Base-by-base conservation (phyloP, 2,329 filamentous ascomycete genomes). In the Cercospora beticola region DNA sequence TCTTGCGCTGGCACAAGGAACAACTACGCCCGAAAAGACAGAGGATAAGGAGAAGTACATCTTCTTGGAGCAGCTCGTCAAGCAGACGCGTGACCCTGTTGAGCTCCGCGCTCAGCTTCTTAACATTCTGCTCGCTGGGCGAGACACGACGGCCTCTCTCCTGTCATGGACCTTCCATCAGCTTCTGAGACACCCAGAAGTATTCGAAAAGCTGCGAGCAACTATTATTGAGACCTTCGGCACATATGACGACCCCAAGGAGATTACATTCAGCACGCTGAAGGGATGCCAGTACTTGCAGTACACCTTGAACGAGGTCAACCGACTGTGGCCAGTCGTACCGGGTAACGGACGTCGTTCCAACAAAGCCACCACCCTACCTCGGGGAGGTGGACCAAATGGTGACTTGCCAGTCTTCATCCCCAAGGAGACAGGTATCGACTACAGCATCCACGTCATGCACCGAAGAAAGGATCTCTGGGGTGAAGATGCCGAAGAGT, bases 301-400 rank as follows among this genome's bases (percentile, higher is more conserved):
- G 60, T 69, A 75, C 71, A 74, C 70, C 43, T 64, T 78, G 52
- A 91, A 87, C 77, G 93, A 75, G 54, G 74, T 73, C 0, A 85
- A 94, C 69, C 89, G 92, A 12, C 81, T 94, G n/a, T 94, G 93
- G 79, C 90, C 92, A 2, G 84, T 87, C 16, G 90, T 95, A 1
- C 92, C 92, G 1, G 92, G 91, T 82, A 94, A 94, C 79, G 85
- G 92, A 52, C 89, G 92, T 68, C 82, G 89, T 18, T 86, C 91
- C 14, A 86, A 93, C 26, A 85, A 84, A 68, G 88, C 92, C 80
- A 94, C 92, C 3, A 91, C 88, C 0, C 86, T 96, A 1, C 92
- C 92, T 0, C 84, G 83, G 23, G 92, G 85, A 46, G 85, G 85
- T 21, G 85, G 85, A 0, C 77, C 80, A 2, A 83, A 86, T 66